Percentiles rank a stretch among this genome's conserved stretches.
Conservation (phyloP, 139 green algal genomes). For the Auxenochlorella protothecoides region DNA sequence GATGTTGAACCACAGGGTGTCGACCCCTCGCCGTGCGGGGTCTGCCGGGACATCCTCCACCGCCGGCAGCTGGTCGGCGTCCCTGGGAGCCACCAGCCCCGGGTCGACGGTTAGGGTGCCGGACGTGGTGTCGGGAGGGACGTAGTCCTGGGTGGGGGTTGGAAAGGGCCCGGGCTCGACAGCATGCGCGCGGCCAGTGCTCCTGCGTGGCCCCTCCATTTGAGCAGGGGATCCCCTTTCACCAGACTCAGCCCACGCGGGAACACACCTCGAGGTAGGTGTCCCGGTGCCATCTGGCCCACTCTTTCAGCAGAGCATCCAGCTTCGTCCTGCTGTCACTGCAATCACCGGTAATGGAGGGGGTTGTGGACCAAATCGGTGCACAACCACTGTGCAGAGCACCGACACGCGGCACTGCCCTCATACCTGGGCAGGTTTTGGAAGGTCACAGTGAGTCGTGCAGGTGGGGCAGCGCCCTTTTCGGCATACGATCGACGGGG, state of each 20-base stretch:
- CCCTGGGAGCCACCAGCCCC: not conserved
- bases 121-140: not conserved
- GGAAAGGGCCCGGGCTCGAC: not conserved
- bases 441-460: too few relatives aligned
- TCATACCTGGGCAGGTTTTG: too few relatives aligned
- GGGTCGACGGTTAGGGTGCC: constrained; percentile 1
- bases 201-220: not conserved
- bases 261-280: constrained; percentile 2
- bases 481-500: too few relatives aligned
- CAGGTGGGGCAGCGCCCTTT: too few relatives aligned
- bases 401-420: too few relatives aligned
- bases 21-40: not conserved
- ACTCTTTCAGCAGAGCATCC: constrained; percentile 6
- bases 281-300: constrained; percentile 10
- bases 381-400: too few relatives aligned
- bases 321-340: constrained; percentile 10
- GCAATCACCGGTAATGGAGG: not conserved
- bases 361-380: too few relatives aligned
- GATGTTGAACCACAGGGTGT: constrained; percentile 16
- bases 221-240: not conserved
- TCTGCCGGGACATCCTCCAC: constrained; percentile 11
- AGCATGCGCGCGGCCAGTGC: too few relatives aligned
- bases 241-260: not conserved
- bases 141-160: not conserved
- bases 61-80: not conserved